These are phyloP conservation scores for Brasenia schreberi DNA, from an alignment of 164 flowering plant genomes.

Conservation along the genomic window DNA sequence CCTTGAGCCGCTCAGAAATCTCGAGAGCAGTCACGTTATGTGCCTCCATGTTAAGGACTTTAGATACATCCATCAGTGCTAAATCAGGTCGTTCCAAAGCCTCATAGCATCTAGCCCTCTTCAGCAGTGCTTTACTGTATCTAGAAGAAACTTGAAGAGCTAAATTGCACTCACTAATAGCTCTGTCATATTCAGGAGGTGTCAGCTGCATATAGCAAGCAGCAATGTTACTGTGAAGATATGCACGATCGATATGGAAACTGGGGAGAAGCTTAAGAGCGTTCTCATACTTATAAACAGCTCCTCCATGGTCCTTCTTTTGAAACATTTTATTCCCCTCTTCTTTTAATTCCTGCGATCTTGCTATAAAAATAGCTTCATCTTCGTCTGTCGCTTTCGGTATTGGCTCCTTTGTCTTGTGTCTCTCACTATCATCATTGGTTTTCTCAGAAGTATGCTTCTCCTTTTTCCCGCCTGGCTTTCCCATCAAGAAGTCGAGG, in stretches of 20 bases:
- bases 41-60: constrained; percentile 46
- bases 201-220: constrained; percentile 90
- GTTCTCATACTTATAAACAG: constrained; percentile 68
- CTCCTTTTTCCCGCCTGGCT: constrained; percentile 52
- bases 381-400: constrained; percentile 38
- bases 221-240: constrained; percentile 70
- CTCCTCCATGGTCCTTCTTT: constrained; percentile 65
- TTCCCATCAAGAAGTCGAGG: constrained; percentile 36
- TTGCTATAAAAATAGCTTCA: constrained; percentile 36
- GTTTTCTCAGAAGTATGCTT: constrained; percentile 19
- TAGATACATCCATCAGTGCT: constrained; percentile 56
- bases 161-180: constrained; percentile 75
- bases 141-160: constrained; percentile 73
- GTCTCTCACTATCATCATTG: constrained; percentile 14
- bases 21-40: constrained; percentile 63
- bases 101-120: constrained; percentile 79
- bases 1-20: constrained; percentile 47
- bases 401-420: constrained; percentile 14
- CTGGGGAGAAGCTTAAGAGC: constrained; percentile 69
- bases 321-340: constrained; percentile 80
- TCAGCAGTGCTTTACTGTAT: constrained; percentile 73
- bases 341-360: constrained; percentile 65
- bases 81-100: constrained; percentile 56
- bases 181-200: constrained; percentile 52
- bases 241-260: constrained; percentile 54